Evolutionary conservation across 148 eudicot species (phyloP), one percentile per base, ranked within the genome.

Genomic region (Agrostemma githago): DNA sequence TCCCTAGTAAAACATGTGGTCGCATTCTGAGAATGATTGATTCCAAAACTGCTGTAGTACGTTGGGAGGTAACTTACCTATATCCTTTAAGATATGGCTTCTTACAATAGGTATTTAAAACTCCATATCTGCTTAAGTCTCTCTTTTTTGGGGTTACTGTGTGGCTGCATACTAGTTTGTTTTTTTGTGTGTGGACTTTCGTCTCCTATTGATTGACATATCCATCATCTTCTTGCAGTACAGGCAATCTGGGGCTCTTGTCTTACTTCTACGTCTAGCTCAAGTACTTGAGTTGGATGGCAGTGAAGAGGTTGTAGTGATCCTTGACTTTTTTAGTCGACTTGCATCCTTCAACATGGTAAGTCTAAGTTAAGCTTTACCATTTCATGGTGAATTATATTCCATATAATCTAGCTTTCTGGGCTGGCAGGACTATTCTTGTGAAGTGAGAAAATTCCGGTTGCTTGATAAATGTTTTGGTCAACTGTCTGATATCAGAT

Each of bases 21-120:
- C 96, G 77, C 48, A 76, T 95, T 74, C 63, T 95, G 72, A 92
- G 87, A 83, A 81, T 90, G 87, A 71, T 88, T 70, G 84, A 86
- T 79, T 76, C 75, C 40, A 77, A 83, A 80, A 82, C 85, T 76
- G 93, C 93, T 72, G 84, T 92, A 77, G 89, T 95, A 43, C 93
- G 96, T 43, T 95, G 97, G 98, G 96, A 95, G 98, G 98, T 94
- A 92, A 76, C 60, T 58, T 66, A 73, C 8, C 53, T 51, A 8
- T 26, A 26, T 58, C 46, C 34, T 39, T 19, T 40, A n/a, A 11
- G n/a, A 5, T 41, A 14, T 37, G 26, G 12, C 34, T 68, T 77
- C 41, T 17, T 51, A n/a, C 15, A 62, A 10, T n/a, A 15, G 58
- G 14, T 5, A 20, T 77, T 44, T 77, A 34, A 56, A 37, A 8